These are phyloP conservation scores for Barbarea vulgaris DNA, from an alignment of 345 rosid genomes.

Conservation along the genomic window DNA sequence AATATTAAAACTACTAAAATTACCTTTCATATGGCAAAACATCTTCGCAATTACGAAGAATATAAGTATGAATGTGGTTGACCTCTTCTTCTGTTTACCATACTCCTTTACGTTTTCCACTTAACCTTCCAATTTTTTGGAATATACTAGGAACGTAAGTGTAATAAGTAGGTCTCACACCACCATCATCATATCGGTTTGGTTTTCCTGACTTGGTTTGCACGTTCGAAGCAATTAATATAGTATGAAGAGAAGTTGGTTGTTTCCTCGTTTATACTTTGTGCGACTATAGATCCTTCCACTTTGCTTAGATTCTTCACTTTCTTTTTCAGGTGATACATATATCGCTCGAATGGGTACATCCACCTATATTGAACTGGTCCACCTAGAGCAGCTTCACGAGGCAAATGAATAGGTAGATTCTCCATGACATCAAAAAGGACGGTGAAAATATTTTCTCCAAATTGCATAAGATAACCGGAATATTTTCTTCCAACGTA, in stretches of 20 bases:
- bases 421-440: neutral
- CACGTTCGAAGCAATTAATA: neutral
- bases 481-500: neutral
- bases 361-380: too few relatives aligned
- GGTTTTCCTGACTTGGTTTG: neutral
- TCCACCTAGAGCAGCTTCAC: neutral
- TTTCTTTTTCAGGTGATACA: too few relatives aligned
- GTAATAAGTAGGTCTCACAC: neutral
- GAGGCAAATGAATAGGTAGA: neutral
- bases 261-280: neutral
- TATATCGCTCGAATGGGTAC: too few relatives aligned
- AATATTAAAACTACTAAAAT: too few relatives aligned
- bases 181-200: neutral
- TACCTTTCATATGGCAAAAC: neutral
- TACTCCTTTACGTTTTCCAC: neutral
- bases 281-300: neutral
- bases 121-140: neutral
- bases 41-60: neutral
- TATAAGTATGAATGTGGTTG: neutral
- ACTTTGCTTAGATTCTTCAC: neutral
- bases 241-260: too few relatives aligned
- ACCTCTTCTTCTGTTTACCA: neutral
- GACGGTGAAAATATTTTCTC: neutral
- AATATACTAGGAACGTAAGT: neutral
- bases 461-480: neutral